Evolutionary conservation across 2,329 filamentous ascomycete genomes (phyloP), one percentile per base, ranked within the genome.

Genomic region (Diaporthe destruens): DNA sequence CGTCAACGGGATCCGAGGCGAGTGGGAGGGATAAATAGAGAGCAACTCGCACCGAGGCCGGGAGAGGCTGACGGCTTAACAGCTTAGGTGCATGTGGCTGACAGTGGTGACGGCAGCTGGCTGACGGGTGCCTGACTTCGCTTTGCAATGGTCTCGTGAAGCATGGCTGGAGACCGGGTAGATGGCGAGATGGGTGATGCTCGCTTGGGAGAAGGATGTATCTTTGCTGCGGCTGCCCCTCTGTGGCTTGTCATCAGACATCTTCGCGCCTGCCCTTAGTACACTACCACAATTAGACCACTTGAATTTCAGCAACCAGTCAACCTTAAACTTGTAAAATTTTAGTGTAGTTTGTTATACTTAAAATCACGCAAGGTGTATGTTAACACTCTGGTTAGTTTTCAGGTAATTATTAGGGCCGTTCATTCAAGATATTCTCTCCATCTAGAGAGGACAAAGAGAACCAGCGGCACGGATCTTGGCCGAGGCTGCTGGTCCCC

Each of bases 21-120:
- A n/a, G n/a, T n/a, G n/a, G n/a, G 20, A 29, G 42, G 42, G 59
- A 65, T 49, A 49, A 65, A 49, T 61, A 65, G 34, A 11, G n/a
- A 29, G 11, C 9, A 36, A 51, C 29, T 51, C 44, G 16, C 29
- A 36, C 6, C 6, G 16, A n/a, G 12, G 18, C 6, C 44, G 11
- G 39, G 14, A 4, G 36, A 49, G 57, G 57, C 57, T 47, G 57
- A 47, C 56, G 29, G 16, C 36, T 47, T 23, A 20, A n/a, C n/a
- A n/a, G n/a, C n/a, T n/a, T n/a, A n/a, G 16, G 39, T 34, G 57
- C 42, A 5, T 20, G 18, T 65, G 59, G 59, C 59, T 65, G 59
- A 51, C 44, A 18, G 61, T 65, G 20, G 61, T 51, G 61, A 25
- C 61, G 1, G 44, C 44, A 51, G 59, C 29, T 65, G 29, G 44